Base-by-base conservation (phyloP, 805 yeast species). In the Kluyveromyces dobzhanskii region DNA sequence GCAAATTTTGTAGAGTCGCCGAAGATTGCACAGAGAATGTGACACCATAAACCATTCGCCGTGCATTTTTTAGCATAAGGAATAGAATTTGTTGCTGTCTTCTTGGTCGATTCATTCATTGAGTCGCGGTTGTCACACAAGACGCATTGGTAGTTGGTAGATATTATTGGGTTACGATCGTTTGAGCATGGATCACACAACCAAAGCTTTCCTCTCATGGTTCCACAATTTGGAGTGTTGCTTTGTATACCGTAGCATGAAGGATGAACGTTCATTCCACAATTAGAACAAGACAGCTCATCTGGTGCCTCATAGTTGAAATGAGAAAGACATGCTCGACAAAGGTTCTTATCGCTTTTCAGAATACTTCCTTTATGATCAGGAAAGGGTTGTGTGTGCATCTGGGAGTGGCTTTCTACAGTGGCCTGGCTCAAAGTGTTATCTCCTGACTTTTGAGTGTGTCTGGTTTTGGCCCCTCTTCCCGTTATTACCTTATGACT, bases 121-220 rank as follows among this genome's bases (percentile, higher is more conserved):
- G 62, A 51, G 34, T 75, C 82, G 31, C 71, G 66, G 0, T 75
- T 69, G 31, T 65, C 57, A 57, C 96, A 87, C n/a, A 86, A 53
- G 12, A 66, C 61, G 56, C 96, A 86, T 2, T 70, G 59, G 51
- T 82, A 80, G 16, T 70, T 62, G 0, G 79, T 71, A 2, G 78
- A 68, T 27, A 67, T 64, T 2, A 70, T 45, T 0, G 92, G 90
- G 44, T 75, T 73, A 37, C 76, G 55, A 35, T 78, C 81, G 52
- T 85, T 85, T 4, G 77, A 67, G 54, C 96, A 87, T 1, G 78
- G 68, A 49, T 85, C 94, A 61, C 96, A 87, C 18, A 69, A 62
- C 96, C 96, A 86, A 40, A 70, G 71, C 25, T 53, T 64, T n/a
- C 32, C 26, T 24, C 29, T 36, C 4, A 33, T 39, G 7, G 4